phyloP scores from a whole-genome alignment of 805 yeast species.

The Schizosaccharomyces osmophilus region DNA sequence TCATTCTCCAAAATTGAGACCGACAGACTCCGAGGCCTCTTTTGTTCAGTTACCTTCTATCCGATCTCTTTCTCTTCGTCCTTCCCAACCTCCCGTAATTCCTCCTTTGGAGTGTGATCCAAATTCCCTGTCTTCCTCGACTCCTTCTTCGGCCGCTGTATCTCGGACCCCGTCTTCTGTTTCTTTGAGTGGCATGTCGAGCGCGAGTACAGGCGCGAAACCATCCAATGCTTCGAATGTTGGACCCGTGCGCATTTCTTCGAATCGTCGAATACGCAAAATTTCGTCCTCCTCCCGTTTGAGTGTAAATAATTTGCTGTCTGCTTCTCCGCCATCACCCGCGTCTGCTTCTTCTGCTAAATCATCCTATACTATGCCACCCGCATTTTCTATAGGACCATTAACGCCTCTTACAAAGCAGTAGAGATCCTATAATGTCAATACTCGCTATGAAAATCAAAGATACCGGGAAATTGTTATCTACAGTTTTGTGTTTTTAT shows the following conservation, averaged over 20 bases:
- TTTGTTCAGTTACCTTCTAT: constrained; percentile 17
- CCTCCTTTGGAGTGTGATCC: constrained; percentile 8
- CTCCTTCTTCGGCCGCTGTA: background rate
- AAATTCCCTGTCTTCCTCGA: background rate
- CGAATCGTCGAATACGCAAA: background rate
- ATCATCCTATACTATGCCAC: background rate
- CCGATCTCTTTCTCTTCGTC: constrained; percentile 14
- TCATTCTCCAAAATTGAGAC: constrained; percentile 20
- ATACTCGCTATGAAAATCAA: too few relatives aligned
- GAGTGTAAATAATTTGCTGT: background rate
- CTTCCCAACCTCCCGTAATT: constrained; percentile 9
- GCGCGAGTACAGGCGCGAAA: background rate
- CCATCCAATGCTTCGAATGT: background rate
- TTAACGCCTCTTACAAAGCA: background rate
- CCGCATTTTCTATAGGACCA: background rate
- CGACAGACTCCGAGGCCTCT: constrained; percentile 15
- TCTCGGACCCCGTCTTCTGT: background rate
- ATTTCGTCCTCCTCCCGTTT: background rate
- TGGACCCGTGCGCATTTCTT: background rate
- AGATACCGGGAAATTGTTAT: too few relatives aligned
- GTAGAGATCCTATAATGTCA: background rate
- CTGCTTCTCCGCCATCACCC: background rate
- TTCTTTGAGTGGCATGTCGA: background rate
- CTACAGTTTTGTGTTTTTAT: too few relatives aligned
- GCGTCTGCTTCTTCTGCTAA: background rate